Evolutionary conservation across 805 yeast genomes (phyloP), one percentile per base, ranked within the genome.

Genomic region (Ogataea sp.): DNA sequence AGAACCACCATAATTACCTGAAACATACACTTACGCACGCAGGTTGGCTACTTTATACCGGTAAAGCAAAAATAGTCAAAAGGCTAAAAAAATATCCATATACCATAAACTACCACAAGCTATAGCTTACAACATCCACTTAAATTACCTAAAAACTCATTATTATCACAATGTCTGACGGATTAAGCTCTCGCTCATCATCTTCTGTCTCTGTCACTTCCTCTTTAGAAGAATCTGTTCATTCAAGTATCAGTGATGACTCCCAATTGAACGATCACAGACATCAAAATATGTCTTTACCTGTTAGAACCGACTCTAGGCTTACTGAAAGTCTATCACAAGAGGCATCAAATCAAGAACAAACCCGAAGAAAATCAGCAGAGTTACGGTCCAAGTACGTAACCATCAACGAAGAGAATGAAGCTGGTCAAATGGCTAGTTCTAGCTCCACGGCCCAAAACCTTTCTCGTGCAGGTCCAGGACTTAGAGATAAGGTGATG

Each of bases 241-340:
- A 58, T 32, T 61, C 67, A 15, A 50, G 55, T 18, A 58, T 62
- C 31, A 59, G 63, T 41, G 65, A 58, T 20, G 65, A 60, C 36
- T 55, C 62, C 6, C 50, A 48, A 23, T 43, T 62, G 36, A 57
- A 62, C 39, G 67, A 61, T 38, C 66, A 61, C 38, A 53, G 66
- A 42, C 41, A 60, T 28, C 66, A 61, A 39, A 50, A 42, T 32
- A 49, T 54, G 49, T 55, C 62, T 5, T 45, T 61, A 14, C 66
- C 65, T 4, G 57, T 58, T 15, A 49, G 59, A 36, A 52, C 51
- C 17, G 60, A 59, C 8, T 49, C 61, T 6, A 45, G 43, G 34
- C 39, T 18, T 5, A 23, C 21, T 30, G 39, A 37, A n/a, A n/a
- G n/a, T n/a, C n/a, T n/a, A n/a, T n/a, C n/a, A n/a, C n/a, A n/a